Base-by-base conservation (phyloP, 139 green algal species). In the Edaphochlamys debaryana region DNA sequence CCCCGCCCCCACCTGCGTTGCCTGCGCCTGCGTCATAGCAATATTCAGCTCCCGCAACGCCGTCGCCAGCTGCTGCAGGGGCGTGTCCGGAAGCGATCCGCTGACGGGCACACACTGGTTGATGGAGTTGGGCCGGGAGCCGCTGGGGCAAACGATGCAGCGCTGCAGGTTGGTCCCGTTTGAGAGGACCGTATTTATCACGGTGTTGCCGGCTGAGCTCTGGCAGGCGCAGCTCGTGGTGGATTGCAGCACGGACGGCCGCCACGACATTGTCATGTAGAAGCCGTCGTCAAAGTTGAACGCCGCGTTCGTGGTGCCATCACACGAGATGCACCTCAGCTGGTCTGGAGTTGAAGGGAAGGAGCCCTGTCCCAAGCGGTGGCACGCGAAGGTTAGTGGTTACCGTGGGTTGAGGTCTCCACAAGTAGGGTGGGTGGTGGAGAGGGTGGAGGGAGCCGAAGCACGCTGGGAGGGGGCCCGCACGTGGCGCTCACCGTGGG, bases 1-100 rank as follows among this genome's bases (percentile, higher is more conserved):
- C n/a, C n/a, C n/a, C n/a, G n/a, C 15, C 17, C 87, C 1, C 52
- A 91, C 87, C 80, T 91, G 84, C 45, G 80, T 87, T 19, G 87
- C 87, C 50, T 64, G 77, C 19, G 58, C 4, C 7, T 37, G 6
- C 0, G 58, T 79, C 15, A 89, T 76, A 36, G 69, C 70, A 9
- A 87, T 50, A 32, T 70, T 67, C 9, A 73, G 79, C 5, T 56
- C 40, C 32, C 67, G 68, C 11, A 91, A 42, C 27, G 67, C 80
- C 27, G 27, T 36, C 38, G 19, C 20, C 19, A 84, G 50, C 78
- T 77, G 67, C 67, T 84, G 34, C 27, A 45, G 32, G 15, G 78
- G 38, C 29, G 78, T 60, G 11, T 30, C n/a, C 20, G 78, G 64
- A 20, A 68, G 50, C 17, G 60, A 63, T 2, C 27, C 34, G 42